A percentile compares a stretch with the other conserved stretches of the same genome.
Evolutionary conservation across 169 alveolate genomes (phyloP).

Genomic region (Eimeria sp.): DNA sequence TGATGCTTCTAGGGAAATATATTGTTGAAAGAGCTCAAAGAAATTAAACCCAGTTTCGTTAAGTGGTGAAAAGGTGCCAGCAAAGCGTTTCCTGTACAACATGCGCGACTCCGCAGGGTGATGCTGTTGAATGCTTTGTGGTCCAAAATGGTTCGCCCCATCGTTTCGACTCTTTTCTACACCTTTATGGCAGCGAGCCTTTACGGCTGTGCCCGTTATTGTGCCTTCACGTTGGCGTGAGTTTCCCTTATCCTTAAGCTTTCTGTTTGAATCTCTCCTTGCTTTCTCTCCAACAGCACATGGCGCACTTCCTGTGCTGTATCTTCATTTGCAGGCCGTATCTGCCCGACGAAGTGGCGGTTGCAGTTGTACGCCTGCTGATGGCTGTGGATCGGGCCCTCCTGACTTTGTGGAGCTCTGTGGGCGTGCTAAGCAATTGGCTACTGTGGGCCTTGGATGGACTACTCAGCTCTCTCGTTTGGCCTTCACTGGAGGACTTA

Average conservation of each 20-base stretch:
- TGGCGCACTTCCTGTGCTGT: neutral
- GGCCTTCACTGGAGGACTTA: conserved; percentile 49
- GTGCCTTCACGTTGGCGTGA: conserved; percentile 51
- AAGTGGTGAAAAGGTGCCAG: neutral
- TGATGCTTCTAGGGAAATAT: too few species aligned
- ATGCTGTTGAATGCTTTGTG: conserved; percentile 25
- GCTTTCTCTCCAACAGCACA: neutral
- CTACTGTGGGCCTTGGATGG: conserved; percentile 25
- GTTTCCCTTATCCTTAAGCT: neutral
- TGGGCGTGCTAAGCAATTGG: neutral
- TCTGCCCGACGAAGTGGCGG: conserved; percentile 47
- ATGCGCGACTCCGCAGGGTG: neutral
- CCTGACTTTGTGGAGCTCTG: neutral
- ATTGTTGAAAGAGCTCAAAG: too few species aligned
- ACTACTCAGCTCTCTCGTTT: conserved; percentile 31
- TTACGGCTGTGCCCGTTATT: conserved; percentile 33
- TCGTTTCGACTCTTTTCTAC: neutral
- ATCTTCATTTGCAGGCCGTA: conserved; percentile 17
- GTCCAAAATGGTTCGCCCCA: conserved; percentile 1
- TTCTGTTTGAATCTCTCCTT: neutral
- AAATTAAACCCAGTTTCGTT: neutral
- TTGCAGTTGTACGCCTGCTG: conserved; percentile 7
- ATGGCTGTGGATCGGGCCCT: conserved; percentile 7
- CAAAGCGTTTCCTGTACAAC: neutral
- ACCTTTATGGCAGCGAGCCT: neutral